Percentiles rank a stretch among this genome's conserved stretches.
Evolutionary conservation across 768 basidiomycete genomes (phyloP).

Genomic region (Mycena olivaceomarginata): DNA sequence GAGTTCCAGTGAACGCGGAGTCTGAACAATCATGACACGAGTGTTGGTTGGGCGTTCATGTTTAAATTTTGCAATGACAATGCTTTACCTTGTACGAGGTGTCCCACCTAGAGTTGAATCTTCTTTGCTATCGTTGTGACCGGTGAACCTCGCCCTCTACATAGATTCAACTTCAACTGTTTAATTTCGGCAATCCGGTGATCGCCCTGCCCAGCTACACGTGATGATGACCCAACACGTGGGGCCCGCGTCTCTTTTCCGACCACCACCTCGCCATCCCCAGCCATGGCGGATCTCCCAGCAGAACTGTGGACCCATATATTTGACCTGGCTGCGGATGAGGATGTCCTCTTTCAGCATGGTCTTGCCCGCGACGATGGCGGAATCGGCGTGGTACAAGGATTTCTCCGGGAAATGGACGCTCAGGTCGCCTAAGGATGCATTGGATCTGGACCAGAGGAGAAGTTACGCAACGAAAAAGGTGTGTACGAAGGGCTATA

Average conservation of each 20-base stretch:
- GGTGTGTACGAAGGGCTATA: constrained; percentile 58
- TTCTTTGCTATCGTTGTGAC: no score
- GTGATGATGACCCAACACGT: no score
- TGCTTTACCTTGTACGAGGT: neutral
- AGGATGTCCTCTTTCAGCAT: constrained; percentile 79
- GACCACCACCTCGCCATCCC: no score
- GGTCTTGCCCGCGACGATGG: constrained; percentile 78
- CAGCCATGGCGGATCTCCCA: constrained; percentile 65
- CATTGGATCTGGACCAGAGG: constrained; percentile 73
- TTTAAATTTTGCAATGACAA: no score
- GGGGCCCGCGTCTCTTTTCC: no score
- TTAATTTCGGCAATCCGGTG: no score
- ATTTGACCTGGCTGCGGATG: constrained; percentile 82
- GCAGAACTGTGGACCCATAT: constrained; percentile 83
- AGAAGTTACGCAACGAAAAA: constrained; percentile 81
- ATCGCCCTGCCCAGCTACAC: no score
- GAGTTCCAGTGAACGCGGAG: constrained; percentile 50
- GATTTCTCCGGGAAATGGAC: constrained; percentile 70
- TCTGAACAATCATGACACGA: neutral
- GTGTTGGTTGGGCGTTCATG: no score
- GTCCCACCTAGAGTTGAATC: no score
- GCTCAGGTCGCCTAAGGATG: constrained; percentile 77
- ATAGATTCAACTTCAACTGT: no score
- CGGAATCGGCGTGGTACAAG: constrained; percentile 80
- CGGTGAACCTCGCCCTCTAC: no score